Conservation (phyloP, 768 basidiomycete species). For the Mycena leptocephala region DNA sequence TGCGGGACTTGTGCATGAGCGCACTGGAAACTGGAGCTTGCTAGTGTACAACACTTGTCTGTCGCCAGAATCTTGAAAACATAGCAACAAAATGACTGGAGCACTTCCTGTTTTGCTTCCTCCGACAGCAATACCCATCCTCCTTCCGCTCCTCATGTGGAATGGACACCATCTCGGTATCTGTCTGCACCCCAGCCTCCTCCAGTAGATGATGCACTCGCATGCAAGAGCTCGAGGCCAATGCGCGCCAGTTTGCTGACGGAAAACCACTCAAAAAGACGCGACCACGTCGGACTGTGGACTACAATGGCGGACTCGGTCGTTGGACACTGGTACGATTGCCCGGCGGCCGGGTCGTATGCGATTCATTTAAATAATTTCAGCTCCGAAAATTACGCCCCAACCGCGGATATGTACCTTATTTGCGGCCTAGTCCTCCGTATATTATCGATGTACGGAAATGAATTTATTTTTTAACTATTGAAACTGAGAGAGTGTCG, state of each 20-base stretch:
- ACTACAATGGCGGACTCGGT: constrained; percentile 92
- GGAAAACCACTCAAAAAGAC: constrained; percentile 93
- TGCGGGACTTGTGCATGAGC: background rate
- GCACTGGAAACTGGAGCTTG: background rate
- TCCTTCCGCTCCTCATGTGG: constrained; percentile 59
- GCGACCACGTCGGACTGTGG: constrained; percentile 93
- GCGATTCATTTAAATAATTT: constrained; percentile 18
- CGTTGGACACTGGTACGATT: constrained; percentile 86
- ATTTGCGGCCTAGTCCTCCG: constrained; percentile 88
- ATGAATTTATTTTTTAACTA: constrained; percentile 33
- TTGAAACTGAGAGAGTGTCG: constrained; percentile 37
- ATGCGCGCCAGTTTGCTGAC: constrained; percentile 81
- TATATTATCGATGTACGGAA: constrained; percentile 89
- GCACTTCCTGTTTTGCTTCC: constrained; percentile 74
- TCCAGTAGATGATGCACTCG: constrained; percentile 82
- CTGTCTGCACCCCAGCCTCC: constrained; percentile 83
- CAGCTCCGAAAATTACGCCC: constrained; percentile 87
- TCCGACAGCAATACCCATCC: constrained; percentile 54
- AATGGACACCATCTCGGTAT: constrained; percentile 86
- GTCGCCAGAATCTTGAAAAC: background rate
- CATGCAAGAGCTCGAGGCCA: constrained; percentile 84
- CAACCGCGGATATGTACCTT: constrained; percentile 82
- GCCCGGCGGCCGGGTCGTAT: background rate
- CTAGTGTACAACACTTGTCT: too few species aligned
- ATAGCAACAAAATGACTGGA: constrained; percentile 35